Percentiles rank a stretch among this genome's conserved stretches.
Evolutionary conservation across 2,329 filamentous ascomycete genomes (phyloP).

Genomic region (Trichoderma sp.): DNA sequence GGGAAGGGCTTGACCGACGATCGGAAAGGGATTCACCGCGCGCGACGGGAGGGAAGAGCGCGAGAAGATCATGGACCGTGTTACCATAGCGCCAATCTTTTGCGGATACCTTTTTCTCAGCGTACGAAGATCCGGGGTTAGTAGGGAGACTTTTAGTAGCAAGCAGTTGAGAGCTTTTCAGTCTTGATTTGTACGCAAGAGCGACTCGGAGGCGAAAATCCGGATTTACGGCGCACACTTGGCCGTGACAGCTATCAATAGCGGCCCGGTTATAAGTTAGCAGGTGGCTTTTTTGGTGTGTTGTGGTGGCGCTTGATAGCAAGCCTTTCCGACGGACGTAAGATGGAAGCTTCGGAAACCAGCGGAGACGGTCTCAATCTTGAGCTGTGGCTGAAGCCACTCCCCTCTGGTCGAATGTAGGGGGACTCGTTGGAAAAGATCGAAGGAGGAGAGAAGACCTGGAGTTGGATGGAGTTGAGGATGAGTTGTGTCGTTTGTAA

Average conservation of each 20-base stretch:
- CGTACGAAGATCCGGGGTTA: not conserved
- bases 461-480: not conserved
- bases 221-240: not conserved
- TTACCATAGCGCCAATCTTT: not conserved
- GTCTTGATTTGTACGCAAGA: not conserved
- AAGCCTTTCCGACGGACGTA: not conserved
- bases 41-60: not conserved
- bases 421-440: not conserved
- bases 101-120: not conserved
- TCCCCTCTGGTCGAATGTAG: not conserved
- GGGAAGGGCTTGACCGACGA: not conserved
- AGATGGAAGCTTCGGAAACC: not conserved
- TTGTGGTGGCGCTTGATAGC: not conserved
- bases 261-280: not conserved
- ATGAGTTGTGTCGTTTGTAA: not conserved
- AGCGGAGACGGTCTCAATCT: not conserved
- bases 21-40: not conserved
- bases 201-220: not conserved
- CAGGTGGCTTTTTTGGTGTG: not conserved
- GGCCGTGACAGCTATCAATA: not conserved
- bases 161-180: not conserved
- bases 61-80: constrained; percentile 6
- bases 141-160: not conserved
- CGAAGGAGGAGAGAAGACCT: not conserved
- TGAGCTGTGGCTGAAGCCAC: not conserved